Conservation (phyloP, 768 basidiomycete species). For the Scleroderma bovista region DNA sequence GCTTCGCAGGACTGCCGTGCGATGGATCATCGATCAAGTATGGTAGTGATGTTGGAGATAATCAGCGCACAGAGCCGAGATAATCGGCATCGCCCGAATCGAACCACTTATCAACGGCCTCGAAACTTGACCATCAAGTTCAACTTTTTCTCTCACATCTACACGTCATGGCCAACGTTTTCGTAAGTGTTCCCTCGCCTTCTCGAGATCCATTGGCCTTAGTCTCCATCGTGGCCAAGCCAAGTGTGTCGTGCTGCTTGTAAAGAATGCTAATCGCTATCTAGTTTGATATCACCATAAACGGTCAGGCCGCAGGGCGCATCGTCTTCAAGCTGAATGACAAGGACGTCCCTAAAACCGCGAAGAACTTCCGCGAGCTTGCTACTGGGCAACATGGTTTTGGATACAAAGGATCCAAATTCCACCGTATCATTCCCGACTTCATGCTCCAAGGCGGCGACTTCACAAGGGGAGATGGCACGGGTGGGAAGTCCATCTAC, state of each 20-base stretch:
- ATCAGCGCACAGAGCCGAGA: conserved; percentile 12
- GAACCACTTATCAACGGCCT: conserved; percentile 6
- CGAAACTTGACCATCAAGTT: not conserved
- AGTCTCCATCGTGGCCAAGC: not conserved
- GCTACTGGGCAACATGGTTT: conserved; percentile 70
- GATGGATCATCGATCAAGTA: too few species aligned
- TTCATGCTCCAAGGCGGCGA: conserved; percentile 94
- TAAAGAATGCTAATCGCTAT: not conserved
- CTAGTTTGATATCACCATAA: conserved; percentile 65
- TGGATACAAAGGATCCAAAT: conserved; percentile 61
- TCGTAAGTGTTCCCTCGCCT: conserved; percentile 9
- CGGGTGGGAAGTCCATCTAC: conserved; percentile 78
- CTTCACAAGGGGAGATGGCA: conserved; percentile 65
- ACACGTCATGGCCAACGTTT: conserved; percentile 14
- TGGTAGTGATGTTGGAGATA: not conserved
- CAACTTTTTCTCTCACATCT: conserved; percentile 3
- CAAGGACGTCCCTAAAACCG: conserved; percentile 66
- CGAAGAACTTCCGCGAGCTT: conserved; percentile 85
- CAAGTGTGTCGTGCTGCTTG: not conserved
- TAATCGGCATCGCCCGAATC: conserved; percentile 14
- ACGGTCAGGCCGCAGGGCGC: conserved; percentile 37
- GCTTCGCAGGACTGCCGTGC: too few species aligned
- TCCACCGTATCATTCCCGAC: conserved; percentile 80
- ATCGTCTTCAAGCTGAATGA: conserved; percentile 87
- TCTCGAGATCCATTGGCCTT: not conserved